phyloP scores from a whole-genome alignment of 2,329 filamentous ascomycete species.

The Claviceps lovelessii region DNA sequence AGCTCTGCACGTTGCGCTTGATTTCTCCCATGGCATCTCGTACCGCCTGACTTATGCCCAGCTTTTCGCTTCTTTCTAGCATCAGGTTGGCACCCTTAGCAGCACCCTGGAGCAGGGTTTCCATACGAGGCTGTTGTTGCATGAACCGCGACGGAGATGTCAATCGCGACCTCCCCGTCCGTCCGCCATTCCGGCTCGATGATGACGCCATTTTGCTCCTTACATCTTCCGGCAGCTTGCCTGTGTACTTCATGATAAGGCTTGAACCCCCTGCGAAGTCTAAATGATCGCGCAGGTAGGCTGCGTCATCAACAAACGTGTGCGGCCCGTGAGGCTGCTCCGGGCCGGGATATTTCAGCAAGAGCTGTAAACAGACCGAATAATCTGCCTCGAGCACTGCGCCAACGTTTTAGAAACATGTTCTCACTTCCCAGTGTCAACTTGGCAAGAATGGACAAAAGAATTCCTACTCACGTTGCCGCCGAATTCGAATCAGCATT shows the following conservation, averaged over 20 bases:
- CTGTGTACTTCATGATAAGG: conserved; percentile 59
- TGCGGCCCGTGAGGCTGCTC: conserved; percentile 49
- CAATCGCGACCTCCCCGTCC: conserved; percentile 28
- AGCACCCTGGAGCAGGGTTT: conserved; percentile 60
- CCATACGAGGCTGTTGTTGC: conserved; percentile 47
- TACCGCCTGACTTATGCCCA: conserved; percentile 67
- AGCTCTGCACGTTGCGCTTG: conserved; percentile 55
- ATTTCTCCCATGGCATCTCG: conserved; percentile 73
- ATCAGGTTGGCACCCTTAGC: conserved; percentile 64
- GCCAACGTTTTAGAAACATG: conserved; percentile 11
- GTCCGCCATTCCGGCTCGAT: conserved; percentile 22
- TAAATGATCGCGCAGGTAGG: conserved; percentile 56
- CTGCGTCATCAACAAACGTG: conserved; percentile 73
- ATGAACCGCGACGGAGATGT: conserved; percentile 34
- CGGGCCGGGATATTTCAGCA: conserved; percentile 71
- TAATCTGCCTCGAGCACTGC: conserved; percentile 77
- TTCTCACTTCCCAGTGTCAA: not conserved
- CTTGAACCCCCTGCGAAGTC: conserved; percentile 45
- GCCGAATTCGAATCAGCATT: conserved; percentile 84
- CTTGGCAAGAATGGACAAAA: not conserved
- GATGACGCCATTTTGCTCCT: conserved; percentile 3
- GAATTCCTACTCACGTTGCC: conserved; percentile 51
- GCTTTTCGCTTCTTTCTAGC: conserved; percentile 56
- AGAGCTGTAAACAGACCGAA: conserved; percentile 63
- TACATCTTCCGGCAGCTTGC: conserved; percentile 30